Conservation (phyloP, 2,329 filamentous ascomycete species). For the Thielaviopsis euricoi region DNA sequence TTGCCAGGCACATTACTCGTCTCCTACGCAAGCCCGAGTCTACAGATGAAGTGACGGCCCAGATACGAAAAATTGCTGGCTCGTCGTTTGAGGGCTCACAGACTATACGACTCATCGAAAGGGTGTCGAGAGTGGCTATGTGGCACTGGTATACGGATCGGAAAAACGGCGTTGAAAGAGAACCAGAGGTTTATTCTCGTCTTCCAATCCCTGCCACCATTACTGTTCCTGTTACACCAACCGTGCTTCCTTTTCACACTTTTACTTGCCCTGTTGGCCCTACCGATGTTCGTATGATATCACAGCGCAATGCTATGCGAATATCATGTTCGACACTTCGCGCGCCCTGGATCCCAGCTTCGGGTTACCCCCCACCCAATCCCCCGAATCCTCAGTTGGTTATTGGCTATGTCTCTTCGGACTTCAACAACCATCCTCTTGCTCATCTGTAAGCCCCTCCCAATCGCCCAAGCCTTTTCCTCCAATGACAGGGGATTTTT, state of each 20-base stretch:
- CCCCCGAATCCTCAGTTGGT: slow-evolving; percentile 74
- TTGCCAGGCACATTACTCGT: slow-evolving; percentile 30
- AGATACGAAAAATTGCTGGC: slow-evolving; percentile 46
- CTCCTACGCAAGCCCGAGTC: slow-evolving; percentile 22
- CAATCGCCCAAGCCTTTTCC: background rate
- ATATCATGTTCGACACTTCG: slow-evolving; percentile 84
- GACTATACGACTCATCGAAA: slow-evolving; percentile 67
- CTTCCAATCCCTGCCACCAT: slow-evolving; percentile 58
- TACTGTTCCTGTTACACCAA: slow-evolving; percentile 72
- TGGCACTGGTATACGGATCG: slow-evolving; percentile 79
- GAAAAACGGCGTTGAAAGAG: slow-evolving; percentile 44
- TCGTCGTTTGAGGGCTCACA: slow-evolving; percentile 79
- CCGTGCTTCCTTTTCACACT: slow-evolving; percentile 90
- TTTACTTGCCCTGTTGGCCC: slow-evolving; percentile 90
- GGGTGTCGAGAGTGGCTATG: slow-evolving; percentile 58
- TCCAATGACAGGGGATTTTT: too few species aligned
- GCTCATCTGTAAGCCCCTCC: slow-evolving; percentile 53
- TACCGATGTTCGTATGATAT: slow-evolving; percentile 82
- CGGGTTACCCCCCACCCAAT: slow-evolving; percentile 68
- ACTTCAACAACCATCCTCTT: slow-evolving; percentile 96
- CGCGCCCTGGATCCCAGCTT: slow-evolving; percentile 67
- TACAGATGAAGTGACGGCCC: slow-evolving; percentile 22
- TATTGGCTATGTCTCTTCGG: slow-evolving; percentile 90
- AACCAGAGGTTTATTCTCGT: slow-evolving; percentile 46
- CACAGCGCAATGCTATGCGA: slow-evolving; percentile 80